Conservation (phyloP, 2,329 filamentous ascomycete species). For the Drechmeria coniospora region DNA sequence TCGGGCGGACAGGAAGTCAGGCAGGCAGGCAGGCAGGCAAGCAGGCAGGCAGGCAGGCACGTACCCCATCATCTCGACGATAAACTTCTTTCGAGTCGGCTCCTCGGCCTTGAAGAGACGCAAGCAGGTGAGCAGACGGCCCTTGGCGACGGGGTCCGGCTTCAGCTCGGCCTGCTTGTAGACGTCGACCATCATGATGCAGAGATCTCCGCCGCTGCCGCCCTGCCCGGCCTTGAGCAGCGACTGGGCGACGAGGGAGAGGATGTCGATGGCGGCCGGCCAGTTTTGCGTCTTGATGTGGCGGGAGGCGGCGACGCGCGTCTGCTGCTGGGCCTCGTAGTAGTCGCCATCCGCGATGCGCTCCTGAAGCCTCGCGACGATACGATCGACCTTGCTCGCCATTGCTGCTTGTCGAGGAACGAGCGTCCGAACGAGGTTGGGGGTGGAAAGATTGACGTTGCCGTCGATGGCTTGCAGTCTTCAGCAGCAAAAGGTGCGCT, state of each 20-base stretch:
- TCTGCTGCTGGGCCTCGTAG: constrained; percentile 98
- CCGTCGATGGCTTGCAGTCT: no score
- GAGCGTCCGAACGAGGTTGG: no score
- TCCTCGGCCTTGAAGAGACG: constrained; percentile 69
- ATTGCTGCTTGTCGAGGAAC: no score
- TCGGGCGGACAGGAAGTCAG: no score
- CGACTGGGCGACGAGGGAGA: constrained; percentile 69
- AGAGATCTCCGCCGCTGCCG: constrained; percentile 81
- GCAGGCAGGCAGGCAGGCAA: no score
- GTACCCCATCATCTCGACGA: constrained; percentile 67
- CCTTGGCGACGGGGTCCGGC: constrained; percentile 60
- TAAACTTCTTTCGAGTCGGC: constrained; percentile 84
- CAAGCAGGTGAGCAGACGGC: constrained; percentile 61
- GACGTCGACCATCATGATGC: constrained; percentile 75
- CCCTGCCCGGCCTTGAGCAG: constrained; percentile 87
- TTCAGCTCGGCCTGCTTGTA: constrained; percentile 75
- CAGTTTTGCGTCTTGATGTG: constrained; percentile 85
- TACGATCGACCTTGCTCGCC: constrained; percentile 28
- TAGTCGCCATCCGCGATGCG: constrained; percentile 84
- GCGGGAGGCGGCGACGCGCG: constrained; percentile 83
- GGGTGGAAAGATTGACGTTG: no score
- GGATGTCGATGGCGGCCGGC: constrained; percentile 70
- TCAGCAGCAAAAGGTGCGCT: no score
- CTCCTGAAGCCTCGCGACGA: constrained; percentile 55
- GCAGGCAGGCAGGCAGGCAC: no score